phyloP scores from a whole-genome alignment of 1,139 yeast species.

The Blastobotrys illinoisensis region DNA sequence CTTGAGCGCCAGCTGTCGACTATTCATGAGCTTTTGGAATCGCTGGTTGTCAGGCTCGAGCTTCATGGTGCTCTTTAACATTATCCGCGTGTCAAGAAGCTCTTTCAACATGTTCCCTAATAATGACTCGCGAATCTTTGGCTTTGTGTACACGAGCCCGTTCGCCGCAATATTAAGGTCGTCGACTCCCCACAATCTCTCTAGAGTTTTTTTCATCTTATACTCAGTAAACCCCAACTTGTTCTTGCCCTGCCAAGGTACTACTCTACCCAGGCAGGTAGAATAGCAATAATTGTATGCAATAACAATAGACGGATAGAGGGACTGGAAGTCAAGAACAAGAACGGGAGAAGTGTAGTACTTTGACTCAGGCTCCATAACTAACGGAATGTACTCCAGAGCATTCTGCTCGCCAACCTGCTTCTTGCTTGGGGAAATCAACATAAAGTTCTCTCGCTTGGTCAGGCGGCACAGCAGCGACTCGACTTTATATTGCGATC shows the following conservation, averaged over 20 bases:
- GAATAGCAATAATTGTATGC: conserved; percentile 92
- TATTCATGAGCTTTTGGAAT: conserved; percentile 55
- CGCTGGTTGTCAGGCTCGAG: conserved; percentile 39
- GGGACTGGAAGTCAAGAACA: conserved; percentile 87
- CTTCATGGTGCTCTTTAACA: conserved; percentile 71
- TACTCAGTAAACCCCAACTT: conserved; percentile 45
- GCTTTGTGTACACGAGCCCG: conserved; percentile 72
- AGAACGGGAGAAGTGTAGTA: conserved; percentile 85
- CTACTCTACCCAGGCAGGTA: conserved; percentile 71
- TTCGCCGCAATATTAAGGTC: conserved; percentile 74
- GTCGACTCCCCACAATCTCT: conserved; percentile 27
- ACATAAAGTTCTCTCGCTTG: conserved; percentile 64
- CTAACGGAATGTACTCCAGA: conserved; percentile 79
- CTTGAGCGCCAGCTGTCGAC: conserved; percentile 81
- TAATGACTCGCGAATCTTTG: conserved; percentile 61
- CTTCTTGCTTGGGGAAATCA: conserved; percentile 72
- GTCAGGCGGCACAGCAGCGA: conserved; percentile 70
- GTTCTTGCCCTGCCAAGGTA: conserved; percentile 44
- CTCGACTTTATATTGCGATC: conserved; percentile 91
- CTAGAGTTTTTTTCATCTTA: conserved; percentile 30
- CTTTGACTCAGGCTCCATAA: conserved; percentile 85
- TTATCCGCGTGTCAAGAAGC: conserved; percentile 69
- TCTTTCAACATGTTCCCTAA: conserved; percentile 82
- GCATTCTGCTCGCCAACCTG: conserved; percentile 85
- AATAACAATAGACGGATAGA: conserved; percentile 87